These are phyloP conservation scores for Diplodia scrobiculata DNA, from an alignment of 2,329 filamentous ascomycete genomes.

Conservation along the genomic window DNA sequence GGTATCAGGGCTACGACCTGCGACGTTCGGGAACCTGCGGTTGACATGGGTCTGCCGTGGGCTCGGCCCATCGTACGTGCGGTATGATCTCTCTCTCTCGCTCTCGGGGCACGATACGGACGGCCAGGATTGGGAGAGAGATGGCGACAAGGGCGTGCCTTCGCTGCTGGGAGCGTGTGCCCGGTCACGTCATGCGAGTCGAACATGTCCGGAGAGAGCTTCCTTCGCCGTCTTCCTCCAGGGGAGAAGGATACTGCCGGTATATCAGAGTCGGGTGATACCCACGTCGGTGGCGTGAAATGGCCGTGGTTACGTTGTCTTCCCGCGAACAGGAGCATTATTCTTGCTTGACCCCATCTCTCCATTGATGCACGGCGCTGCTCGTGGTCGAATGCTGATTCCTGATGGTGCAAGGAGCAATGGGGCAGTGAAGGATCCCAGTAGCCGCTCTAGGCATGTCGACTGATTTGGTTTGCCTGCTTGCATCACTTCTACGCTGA, in stretches of 20 bases:
- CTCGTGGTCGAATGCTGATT: not conserved
- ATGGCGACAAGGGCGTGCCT: not conserved
- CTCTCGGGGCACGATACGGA: too few species aligned
- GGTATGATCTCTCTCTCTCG: not conserved
- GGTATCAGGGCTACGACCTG: too few species aligned
- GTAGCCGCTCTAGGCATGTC: not conserved
- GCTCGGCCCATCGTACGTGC: not conserved
- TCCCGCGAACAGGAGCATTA: too few species aligned
- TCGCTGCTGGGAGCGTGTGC: not conserved
- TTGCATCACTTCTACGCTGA: not conserved
- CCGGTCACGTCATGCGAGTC: not conserved
- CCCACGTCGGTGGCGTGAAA: not conserved
- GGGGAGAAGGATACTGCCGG: not conserved
- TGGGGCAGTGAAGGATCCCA: not conserved
- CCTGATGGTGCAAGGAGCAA: not conserved
- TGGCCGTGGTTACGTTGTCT: too few species aligned
- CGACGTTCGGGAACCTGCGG: too few species aligned
- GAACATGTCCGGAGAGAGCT: not conserved
- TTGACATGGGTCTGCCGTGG: not conserved
- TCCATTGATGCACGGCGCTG: not conserved
- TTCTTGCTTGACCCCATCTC: not conserved
- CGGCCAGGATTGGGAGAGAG: not conserved
- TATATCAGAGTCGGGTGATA: not conserved
- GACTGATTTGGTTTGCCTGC: not conserved
- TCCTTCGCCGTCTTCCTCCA: not conserved